Evolutionary conservation across 1,139 yeast species (phyloP).

Genomic region (Nakaseomyces kungkrabaensis): DNA sequence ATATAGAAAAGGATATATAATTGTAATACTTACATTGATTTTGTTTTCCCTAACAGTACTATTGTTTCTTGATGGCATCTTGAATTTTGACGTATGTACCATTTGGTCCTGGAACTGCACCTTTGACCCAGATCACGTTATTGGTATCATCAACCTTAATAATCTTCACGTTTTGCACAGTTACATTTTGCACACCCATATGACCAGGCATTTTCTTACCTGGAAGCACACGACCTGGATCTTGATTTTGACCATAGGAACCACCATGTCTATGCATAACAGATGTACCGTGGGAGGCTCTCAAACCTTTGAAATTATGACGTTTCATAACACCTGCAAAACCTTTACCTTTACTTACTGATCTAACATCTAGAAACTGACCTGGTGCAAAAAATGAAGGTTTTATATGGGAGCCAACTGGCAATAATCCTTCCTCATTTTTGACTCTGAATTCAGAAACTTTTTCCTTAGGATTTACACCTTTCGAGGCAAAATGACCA

Average conservation of each 20-base stretch:
- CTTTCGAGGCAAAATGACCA: constrained; percentile 72
- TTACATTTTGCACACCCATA: constrained; percentile 72
- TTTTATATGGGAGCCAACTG: constrained; percentile 65
- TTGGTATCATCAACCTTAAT: constrained; percentile 71
- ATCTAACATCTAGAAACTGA: constrained; percentile 71
- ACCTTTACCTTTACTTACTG: constrained; percentile 88
- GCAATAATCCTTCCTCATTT: constrained; percentile 53
- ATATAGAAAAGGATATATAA: neutral
- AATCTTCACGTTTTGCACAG: constrained; percentile 68
- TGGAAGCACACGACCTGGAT: constrained; percentile 92
- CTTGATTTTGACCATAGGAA: constrained; percentile 90
- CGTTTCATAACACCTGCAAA: constrained; percentile 98
- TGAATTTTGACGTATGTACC: constrained; percentile 64
- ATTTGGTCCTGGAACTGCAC: constrained; percentile 85
- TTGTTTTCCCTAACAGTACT: constrained; percentile 9
- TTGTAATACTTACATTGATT: constrained; percentile 1
- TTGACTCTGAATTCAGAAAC: constrained; percentile 73
- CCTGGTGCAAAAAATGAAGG: constrained; percentile 84
- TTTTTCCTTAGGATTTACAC: constrained; percentile 73
- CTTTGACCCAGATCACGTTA: constrained; percentile 77
- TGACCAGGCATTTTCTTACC: constrained; percentile 98
- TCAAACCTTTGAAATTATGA: constrained; percentile 82
- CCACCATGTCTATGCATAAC: constrained; percentile 93
- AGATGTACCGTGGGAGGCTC: constrained; percentile 95
- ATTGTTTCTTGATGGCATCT: constrained; percentile 57